Percentiles rank a stretch among this genome's conserved stretches.
These are phyloP conservation scores for Clausena lansium DNA, from an alignment of 345 rosid species.

Conservation along the genomic window DNA sequence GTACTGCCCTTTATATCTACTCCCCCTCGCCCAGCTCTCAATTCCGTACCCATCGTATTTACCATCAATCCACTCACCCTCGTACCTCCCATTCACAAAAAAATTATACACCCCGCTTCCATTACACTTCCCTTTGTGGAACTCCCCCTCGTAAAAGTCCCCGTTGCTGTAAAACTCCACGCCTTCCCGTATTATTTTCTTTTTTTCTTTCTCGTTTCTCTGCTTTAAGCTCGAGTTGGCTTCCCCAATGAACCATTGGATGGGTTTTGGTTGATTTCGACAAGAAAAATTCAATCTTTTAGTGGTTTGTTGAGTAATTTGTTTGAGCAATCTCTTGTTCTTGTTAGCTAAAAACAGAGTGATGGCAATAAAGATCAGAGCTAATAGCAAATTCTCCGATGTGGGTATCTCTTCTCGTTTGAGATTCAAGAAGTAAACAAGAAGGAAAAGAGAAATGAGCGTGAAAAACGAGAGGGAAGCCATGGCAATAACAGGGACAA, in stretches of 20 bases:
- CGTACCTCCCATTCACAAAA: constrained; percentile 75
- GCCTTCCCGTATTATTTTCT: constrained; percentile 58
- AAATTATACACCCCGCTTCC: constrained; percentile 93
- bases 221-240: background rate
- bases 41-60: constrained; percentile 87
- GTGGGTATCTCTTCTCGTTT: constrained; percentile 58
- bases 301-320: constrained; percentile 42
- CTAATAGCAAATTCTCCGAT: constrained; percentile 77
- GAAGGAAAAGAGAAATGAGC: constrained; percentile 43
- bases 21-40: constrained; percentile 94
- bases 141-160: constrained; percentile 91
- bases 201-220: constrained; percentile 17
- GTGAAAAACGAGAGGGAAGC: constrained; percentile 52
- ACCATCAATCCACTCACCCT: constrained; percentile 95
- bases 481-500: constrained; percentile 50
- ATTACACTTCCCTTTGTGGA: constrained; percentile 73
- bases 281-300: constrained; percentile 39
- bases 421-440: constrained; percentile 46
- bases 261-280: constrained; percentile 46
- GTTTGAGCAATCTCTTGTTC: constrained; percentile 63
- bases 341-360: constrained; percentile 74
- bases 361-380: constrained; percentile 70
- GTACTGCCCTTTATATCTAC: constrained; percentile 86
- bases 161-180: constrained; percentile 86
- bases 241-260: constrained; percentile 89